These are phyloP conservation scores for Pseudogymnoascus sp. DNA, from an alignment of 2,329 filamentous ascomycete species.

Conservation along the genomic window DNA sequence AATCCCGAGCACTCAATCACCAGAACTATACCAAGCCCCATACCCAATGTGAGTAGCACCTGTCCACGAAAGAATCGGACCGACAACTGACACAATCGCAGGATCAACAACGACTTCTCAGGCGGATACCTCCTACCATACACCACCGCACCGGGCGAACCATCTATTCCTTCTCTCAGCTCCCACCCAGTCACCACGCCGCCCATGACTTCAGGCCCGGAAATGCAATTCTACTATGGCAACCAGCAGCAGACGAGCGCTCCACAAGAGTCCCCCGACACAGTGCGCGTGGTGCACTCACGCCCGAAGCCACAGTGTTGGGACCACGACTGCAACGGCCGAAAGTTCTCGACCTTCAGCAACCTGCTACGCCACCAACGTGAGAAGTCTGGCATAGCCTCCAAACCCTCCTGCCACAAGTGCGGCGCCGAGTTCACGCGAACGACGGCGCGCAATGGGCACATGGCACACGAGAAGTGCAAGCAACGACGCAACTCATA, in stretches of 20 bases:
- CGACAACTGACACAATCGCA: background rate
- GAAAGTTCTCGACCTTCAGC: conserved; percentile 94
- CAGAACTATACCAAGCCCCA: background rate
- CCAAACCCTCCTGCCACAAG: conserved; percentile 82
- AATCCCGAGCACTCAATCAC: conserved; percentile 1
- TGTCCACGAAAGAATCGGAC: background rate
- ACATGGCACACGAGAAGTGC: conserved; percentile 83
- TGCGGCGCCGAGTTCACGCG: conserved; percentile 92
- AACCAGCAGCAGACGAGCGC: conserved; percentile 29
- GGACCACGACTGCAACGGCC: conserved; percentile 94
- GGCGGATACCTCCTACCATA: conserved; percentile 2
- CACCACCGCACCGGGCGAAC: conserved; percentile 4
- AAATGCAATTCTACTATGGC: conserved; percentile 6
- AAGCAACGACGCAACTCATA: conserved; percentile 58
- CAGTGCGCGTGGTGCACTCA: conserved; percentile 65
- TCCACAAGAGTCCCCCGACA: conserved; percentile 35
- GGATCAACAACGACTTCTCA: background rate
- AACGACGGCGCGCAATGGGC: conserved; percentile 81
- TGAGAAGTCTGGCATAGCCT: conserved; percentile 85
- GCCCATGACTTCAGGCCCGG: background rate
- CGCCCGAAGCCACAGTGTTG: conserved; percentile 93
- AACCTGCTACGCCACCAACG: conserved; percentile 88
- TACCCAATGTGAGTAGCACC: conserved; percentile 1
- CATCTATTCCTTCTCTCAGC: background rate
- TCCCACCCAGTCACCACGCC: background rate